phyloP scores from a whole-genome alignment of 805 yeast genomes.

The Candida michaelii region DNA sequence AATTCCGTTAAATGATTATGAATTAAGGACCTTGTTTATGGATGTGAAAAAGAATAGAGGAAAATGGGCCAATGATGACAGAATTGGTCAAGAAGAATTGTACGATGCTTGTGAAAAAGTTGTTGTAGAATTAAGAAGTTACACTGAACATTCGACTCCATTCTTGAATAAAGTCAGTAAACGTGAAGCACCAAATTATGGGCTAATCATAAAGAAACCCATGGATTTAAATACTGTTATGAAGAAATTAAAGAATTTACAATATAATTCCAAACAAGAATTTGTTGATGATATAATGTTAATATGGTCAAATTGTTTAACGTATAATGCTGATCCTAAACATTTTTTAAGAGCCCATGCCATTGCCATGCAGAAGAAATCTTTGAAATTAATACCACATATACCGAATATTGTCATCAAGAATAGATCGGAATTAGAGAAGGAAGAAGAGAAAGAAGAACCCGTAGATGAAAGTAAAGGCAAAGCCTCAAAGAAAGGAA shows the following conservation, averaged over 20 bases:
- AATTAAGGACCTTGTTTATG: slow-evolving; percentile 78
- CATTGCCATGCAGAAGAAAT: slow-evolving; percentile 90
- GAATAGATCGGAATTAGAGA: slow-evolving; percentile 69
- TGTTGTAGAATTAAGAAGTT: slow-evolving; percentile 81
- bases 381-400: slow-evolving; percentile 69
- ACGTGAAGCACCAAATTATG: slow-evolving; percentile 97
- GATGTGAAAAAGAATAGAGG: slow-evolving; percentile 95
- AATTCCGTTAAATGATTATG: slow-evolving; percentile 72
- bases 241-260: slow-evolving; percentile 81
- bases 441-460: slow-evolving; percentile 48
- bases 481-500: slow-evolving; percentile 40
- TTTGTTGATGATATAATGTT: slow-evolving; percentile 95
- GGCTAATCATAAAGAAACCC: slow-evolving; percentile 83
- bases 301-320: slow-evolving; percentile 92
- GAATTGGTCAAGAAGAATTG: slow-evolving; percentile 95
- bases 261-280: slow-evolving; percentile 79
- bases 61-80: slow-evolving; percentile 95
- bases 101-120: slow-evolving; percentile 98
- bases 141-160: slow-evolving; percentile 95
- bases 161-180: slow-evolving; percentile 94
- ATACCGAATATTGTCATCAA: slow-evolving; percentile 87
- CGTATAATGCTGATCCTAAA: slow-evolving; percentile 91
- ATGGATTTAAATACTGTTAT: slow-evolving; percentile 96
- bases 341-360: slow-evolving; percentile 92
- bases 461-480: slow-evolving; percentile 31